These are phyloP conservation scores for Diplogelasinospora grovesii DNA, from an alignment of 495 filamentous ascomycete genomes.

Conservation along the genomic window DNA sequence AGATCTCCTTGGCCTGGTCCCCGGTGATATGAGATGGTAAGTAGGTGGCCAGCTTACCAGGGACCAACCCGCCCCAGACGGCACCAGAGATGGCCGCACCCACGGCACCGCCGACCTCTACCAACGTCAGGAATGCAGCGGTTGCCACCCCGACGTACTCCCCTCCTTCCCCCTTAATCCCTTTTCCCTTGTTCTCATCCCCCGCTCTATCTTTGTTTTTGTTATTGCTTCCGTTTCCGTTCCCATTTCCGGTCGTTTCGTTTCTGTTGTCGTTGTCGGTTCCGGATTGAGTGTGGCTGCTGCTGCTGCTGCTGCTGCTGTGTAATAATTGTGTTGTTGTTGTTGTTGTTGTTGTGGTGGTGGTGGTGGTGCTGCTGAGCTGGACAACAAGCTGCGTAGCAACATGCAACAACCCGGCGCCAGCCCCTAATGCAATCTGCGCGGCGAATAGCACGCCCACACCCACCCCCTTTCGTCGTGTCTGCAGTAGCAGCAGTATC, in stretches of 20 bases:
- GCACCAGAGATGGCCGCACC: slow-evolving; percentile 54
- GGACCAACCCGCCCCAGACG: slow-evolving; percentile 56
- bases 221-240: too few relatives aligned
- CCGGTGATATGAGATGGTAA: slow-evolving; percentile 50
- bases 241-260: too few relatives aligned
- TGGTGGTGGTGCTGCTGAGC: slow-evolving; percentile 34
- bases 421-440: slow-evolving; percentile 65
- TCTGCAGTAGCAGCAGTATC: slow-evolving; percentile 59
- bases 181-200: too few relatives aligned
- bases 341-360: too few relatives aligned
- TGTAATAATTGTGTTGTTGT: not conserved
- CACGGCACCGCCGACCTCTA: slow-evolving; percentile 54
- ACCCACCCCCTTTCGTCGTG: slow-evolving; percentile 44
- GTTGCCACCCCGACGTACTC: slow-evolving; percentile 56
- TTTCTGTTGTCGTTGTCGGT: too few relatives aligned
- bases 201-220: too few relatives aligned
- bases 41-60: slow-evolving; percentile 37
- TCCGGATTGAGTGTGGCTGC: too few relatives aligned
- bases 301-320: too few relatives aligned
- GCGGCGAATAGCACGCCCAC: slow-evolving; percentile 58
- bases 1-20: slow-evolving; percentile 40
- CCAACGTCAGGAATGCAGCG: slow-evolving; percentile 50
- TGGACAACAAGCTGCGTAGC: slow-evolving; percentile 56
- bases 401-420: slow-evolving; percentile 50
- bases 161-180: slow-evolving; percentile 42